These are phyloP conservation scores for Laburnicola sp. DNA, from an alignment of 2,329 filamentous ascomycete genomes.

Conservation along the genomic window DNA sequence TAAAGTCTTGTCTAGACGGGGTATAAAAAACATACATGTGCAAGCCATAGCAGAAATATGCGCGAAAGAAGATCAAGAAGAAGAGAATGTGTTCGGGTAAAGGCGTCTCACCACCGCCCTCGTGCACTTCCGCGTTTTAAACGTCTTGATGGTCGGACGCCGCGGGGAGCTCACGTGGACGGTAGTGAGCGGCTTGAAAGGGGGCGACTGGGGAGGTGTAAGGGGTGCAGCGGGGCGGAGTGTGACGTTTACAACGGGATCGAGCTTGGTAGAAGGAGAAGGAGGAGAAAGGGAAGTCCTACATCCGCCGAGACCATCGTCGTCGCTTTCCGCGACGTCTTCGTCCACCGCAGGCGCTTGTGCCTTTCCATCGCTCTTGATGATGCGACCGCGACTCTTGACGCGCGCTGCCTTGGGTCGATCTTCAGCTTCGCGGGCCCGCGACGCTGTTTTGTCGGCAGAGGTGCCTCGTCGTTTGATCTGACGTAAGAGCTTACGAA, in stretches of 20 bases:
- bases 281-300: constrained; percentile 46
- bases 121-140: constrained; percentile 21
- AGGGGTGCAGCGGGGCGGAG: constrained; percentile 24
- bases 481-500: constrained; percentile 78
- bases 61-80: constrained; percentile 1
- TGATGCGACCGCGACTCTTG: constrained; percentile 74
- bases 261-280: constrained; percentile 23
- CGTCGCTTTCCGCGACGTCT: constrained; percentile 70
- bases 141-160: constrained; percentile 24
- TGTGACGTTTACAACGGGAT: constrained; percentile 23
- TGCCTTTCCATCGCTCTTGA: constrained; percentile 61
- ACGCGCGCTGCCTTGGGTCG: constrained; percentile 52
- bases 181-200: constrained; percentile 38
- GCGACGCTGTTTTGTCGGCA: constrained; percentile 57
- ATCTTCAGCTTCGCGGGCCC: constrained; percentile 66
- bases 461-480: constrained; percentile 61
- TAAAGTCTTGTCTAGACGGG: constrained; percentile 13
- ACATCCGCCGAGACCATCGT: constrained; percentile 92
- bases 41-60: background rate
- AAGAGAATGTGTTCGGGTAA: constrained; percentile 18
- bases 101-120: constrained; percentile 26
- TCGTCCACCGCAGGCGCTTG: constrained; percentile 66
- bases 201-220: constrained; percentile 42
- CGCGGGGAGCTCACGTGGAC: constrained; percentile 36
- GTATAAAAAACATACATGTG: constrained; percentile 12